Evolutionary conservation across 139 green algal species (phyloP).

Genomic region (Closterium sp.): DNA sequence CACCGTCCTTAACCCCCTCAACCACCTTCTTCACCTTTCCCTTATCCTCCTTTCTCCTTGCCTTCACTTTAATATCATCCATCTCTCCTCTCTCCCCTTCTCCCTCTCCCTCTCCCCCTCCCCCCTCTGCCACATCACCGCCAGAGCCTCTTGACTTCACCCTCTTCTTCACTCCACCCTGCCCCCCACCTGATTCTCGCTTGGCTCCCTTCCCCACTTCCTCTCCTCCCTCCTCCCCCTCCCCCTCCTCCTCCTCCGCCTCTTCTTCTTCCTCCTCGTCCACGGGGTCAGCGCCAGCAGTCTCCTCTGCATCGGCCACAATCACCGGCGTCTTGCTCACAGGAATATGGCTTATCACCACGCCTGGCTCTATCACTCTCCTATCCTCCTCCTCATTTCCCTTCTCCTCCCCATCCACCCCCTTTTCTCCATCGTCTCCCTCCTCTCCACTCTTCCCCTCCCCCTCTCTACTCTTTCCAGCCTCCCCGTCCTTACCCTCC

Average conservation of each 20-base stretch:
- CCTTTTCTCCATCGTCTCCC: neutral
- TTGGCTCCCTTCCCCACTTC: neutral
- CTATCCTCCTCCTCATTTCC: neutral
- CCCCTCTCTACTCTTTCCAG: neutral
- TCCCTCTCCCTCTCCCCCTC: neutral
- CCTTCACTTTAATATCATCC: neutral
- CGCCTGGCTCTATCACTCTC: neutral
- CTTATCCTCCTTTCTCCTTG: neutral
- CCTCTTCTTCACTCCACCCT: no score
- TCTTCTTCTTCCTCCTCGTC: neutral
- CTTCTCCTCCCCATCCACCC: neutral
- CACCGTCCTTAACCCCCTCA: neutral
- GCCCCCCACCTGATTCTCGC: neutral
- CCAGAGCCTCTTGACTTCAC: no score
- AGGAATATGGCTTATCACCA: neutral
- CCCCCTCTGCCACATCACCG: no score
- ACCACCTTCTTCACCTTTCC: neutral
- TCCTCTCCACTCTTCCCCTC: neutral
- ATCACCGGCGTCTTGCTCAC: neutral
- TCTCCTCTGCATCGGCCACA: neutral
- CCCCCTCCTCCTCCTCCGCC: neutral
- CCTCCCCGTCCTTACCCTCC: neutral
- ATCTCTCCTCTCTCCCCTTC: neutral
- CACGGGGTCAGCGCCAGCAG: neutral
- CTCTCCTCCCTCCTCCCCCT: neutral